phyloP scores from a whole-genome alignment of 495 filamentous ascomycete genomes.

The Cairneyella variabilis region DNA sequence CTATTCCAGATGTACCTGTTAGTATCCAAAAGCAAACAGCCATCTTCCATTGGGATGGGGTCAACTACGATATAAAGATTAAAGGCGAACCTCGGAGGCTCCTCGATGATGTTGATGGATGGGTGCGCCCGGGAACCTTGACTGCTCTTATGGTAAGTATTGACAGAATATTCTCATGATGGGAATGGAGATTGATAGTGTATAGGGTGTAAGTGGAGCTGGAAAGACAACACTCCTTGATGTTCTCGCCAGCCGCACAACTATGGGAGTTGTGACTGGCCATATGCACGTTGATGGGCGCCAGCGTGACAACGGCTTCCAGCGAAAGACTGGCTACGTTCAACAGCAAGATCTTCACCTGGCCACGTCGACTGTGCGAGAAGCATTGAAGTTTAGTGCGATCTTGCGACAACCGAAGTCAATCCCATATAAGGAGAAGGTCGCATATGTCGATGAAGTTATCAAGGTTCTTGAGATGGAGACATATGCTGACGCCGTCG shows the following conservation, averaged over 20 bases:
- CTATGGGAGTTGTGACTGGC: conserved; percentile 47
- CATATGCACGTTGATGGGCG: conserved; percentile 76
- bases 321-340: conserved; percentile 77
- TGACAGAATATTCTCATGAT: no score
- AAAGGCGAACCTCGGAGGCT: conserved; percentile 54
- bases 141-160: conserved; percentile 57
- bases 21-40: conserved; percentile 35
- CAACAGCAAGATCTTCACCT: conserved; percentile 84
- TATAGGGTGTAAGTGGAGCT: conserved; percentile 49
- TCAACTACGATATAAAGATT: conserved; percentile 70
- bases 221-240: conserved; percentile 66
- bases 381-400: conserved; percentile 44
- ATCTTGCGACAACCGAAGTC: conserved; percentile 38
- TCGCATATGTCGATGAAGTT: conserved; percentile 55
- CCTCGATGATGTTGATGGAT: conserved; percentile 62
- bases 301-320: conserved; percentile 62
- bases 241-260: conserved; percentile 46
- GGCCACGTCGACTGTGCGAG: conserved; percentile 39
- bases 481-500: conserved; percentile 73
- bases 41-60: conserved; percentile 76
- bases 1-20: conserved; percentile 35
- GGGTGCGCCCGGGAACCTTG: conserved; percentile 66
- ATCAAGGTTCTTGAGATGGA: conserved; percentile 68
- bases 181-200: no score
- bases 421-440: conserved; percentile 43